Conservation (phyloP, 495 filamentous ascomycete species). For the Glonium stellatum region DNA sequence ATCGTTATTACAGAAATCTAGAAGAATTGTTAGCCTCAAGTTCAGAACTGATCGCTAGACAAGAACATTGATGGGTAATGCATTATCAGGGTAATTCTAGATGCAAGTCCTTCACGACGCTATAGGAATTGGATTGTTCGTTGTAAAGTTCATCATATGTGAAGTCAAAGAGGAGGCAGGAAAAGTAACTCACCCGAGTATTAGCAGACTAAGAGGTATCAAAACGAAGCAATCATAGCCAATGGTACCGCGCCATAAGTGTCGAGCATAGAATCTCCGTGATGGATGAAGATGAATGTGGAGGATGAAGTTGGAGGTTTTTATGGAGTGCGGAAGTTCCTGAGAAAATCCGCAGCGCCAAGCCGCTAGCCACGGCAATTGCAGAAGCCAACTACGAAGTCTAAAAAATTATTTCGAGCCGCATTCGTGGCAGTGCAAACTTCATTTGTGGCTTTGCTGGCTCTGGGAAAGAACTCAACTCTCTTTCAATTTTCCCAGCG, state of each 20-base stretch:
- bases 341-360: neutral
- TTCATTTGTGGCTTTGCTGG: too few relatives aligned
- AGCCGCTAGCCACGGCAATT: conserved; percentile 36
- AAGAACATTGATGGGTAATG: neutral
- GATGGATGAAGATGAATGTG: too few relatives aligned
- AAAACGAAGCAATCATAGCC: too few relatives aligned
- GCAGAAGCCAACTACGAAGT: conserved; percentile 53
- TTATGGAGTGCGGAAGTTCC: conserved; percentile 64
- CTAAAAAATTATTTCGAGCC: too few relatives aligned
- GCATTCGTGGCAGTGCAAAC: too few relatives aligned
- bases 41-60: neutral
- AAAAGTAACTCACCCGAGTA: neutral
- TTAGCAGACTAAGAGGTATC: too few relatives aligned
- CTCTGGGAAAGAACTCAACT: too few relatives aligned
- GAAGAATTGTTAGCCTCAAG: neutral
- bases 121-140: conserved; percentile 83
- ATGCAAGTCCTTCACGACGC: conserved; percentile 56
- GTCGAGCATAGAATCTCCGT: too few relatives aligned
- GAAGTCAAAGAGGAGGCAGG: neutral
- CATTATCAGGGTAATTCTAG: conserved; percentile 63
- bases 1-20: neutral
- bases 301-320: too few relatives aligned
- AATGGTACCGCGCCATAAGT: too few relatives aligned
- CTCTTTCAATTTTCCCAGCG: too few relatives aligned
- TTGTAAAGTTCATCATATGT: conserved; percentile 38